Evolutionary conservation across 139 green algal species (phyloP).

Genomic region (Chloropicon primus): DNA sequence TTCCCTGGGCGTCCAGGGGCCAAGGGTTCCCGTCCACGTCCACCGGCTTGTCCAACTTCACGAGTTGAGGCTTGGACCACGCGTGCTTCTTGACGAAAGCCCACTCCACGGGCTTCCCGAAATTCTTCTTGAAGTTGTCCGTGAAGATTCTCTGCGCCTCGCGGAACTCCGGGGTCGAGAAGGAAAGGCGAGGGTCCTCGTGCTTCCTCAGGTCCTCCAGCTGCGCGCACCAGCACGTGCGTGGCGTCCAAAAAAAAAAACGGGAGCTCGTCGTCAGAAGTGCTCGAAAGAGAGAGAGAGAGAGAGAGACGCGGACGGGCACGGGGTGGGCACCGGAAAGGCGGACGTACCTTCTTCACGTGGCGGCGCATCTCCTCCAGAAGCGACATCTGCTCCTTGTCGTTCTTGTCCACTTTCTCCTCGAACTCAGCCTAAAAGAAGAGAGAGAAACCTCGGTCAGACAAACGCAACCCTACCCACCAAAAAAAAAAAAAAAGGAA

Average conservation of each 20-base stretch:
- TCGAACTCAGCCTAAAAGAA: conserved; percentile 51
- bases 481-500: neutral
- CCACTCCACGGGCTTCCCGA: conserved; percentile 77
- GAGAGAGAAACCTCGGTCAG: neutral
- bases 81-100: conserved; percentile 71
- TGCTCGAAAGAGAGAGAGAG: too few species aligned
- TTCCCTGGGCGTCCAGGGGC: conserved; percentile 37
- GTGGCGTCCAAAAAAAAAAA: neutral
- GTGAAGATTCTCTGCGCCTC: conserved; percentile 78
- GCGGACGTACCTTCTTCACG: conserved; percentile 57
- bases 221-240: conserved; percentile 32
- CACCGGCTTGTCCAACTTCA: conserved; percentile 51
- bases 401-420: conserved; percentile 47
- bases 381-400: conserved; percentile 54
- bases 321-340: too few species aligned
- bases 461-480: neutral
- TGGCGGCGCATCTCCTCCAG: conserved; percentile 73
- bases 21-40: conserved; percentile 66
- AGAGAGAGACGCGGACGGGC: too few species aligned
- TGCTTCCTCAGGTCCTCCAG: conserved; percentile 65
- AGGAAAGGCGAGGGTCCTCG: conserved; percentile 78
- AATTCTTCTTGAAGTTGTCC: conserved; percentile 88
- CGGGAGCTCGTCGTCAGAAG: too few species aligned
- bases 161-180: conserved; percentile 90
- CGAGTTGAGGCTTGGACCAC: conserved; percentile 61